Conservation (phyloP, 2,329 filamentous ascomycete genomes). For the Zarea fungicola region DNA sequence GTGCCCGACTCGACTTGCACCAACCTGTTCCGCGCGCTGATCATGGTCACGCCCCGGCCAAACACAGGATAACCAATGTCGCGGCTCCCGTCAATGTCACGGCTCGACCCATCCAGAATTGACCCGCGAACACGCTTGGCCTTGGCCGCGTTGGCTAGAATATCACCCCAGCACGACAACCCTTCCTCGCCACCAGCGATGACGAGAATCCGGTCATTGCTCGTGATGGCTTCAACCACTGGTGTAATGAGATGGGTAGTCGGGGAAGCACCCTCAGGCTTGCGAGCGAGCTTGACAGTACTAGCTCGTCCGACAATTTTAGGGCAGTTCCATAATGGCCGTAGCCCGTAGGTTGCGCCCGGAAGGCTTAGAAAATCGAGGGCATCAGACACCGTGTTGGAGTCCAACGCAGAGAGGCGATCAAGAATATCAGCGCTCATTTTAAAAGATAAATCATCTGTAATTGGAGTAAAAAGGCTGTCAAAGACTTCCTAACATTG, state of each 20-base stretch:
- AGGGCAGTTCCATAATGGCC: constrained; percentile 18
- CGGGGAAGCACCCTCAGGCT: constrained; percentile 1
- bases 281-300: constrained; percentile 15
- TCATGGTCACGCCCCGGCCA: constrained; percentile 27
- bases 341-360: constrained; percentile 17
- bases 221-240: constrained; percentile 14
- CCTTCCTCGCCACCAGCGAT: constrained; percentile 17
- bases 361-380: constrained; percentile 17
- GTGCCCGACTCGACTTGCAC: constrained; percentile 17
- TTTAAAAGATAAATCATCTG: neutral
- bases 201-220: constrained; percentile 14
- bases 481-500: too few species aligned
- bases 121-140: constrained; percentile 24
- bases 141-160: constrained; percentile 19
- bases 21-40: constrained; percentile 24
- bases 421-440: neutral
- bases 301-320: constrained; percentile 18
- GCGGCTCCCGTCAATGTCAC: constrained; percentile 28
- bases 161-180: constrained; percentile 19
- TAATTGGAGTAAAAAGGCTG: too few species aligned
- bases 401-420: constrained; percentile 16
- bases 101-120: constrained; percentile 28
- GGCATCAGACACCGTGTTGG: constrained; percentile 19
- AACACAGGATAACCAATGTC: constrained; percentile 29
- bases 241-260: constrained; percentile 14